Evolutionary conservation across 1,139 yeast genomes (phyloP).

Genomic region (Debaryomyces singareniensis): DNA sequence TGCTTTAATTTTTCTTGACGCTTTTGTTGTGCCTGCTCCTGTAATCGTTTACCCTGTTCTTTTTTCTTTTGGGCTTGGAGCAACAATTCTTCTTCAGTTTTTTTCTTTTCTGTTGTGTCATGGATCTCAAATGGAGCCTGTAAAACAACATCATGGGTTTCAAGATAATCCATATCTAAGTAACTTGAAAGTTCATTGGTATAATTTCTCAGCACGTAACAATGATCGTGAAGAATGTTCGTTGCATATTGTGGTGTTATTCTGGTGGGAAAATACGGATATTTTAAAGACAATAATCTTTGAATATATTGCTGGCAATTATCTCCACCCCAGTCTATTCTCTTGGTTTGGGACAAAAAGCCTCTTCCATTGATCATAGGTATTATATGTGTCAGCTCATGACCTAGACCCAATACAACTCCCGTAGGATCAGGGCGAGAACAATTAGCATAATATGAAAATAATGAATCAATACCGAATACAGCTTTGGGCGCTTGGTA

Average conservation of each 20-base stretch:
- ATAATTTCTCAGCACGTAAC: constrained; percentile 71
- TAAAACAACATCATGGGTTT: constrained; percentile 60
- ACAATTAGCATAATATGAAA: constrained; percentile 56
- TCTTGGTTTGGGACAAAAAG: constrained; percentile 58
- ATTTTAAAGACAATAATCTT: constrained; percentile 66
- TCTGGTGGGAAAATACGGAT: constrained; percentile 85
- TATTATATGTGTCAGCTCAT: constrained; percentile 75
- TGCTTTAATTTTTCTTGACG: constrained; percentile 74
- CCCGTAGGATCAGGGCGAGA: constrained; percentile 41
- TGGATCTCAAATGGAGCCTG: constrained; percentile 70
- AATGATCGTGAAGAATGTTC: constrained; percentile 63
- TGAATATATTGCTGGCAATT: constrained; percentile 61
- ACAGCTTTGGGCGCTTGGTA: constrained; percentile 69
- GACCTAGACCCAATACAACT: constrained; percentile 73
- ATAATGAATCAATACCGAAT: constrained; percentile 77
- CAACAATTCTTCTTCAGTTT: constrained; percentile 77
- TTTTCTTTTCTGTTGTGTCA: constrained; percentile 51
- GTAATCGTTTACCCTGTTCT: constrained; percentile 84
- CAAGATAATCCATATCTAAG: constrained; percentile 60
- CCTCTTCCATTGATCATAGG: constrained; percentile 74
- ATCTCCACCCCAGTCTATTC: constrained; percentile 91
- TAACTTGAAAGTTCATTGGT: constrained; percentile 51
- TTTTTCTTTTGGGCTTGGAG: constrained; percentile 72
- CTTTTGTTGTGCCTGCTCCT: constrained; percentile 86
- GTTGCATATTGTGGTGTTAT: constrained; percentile 60